Evolutionary conservation across 345 rosid species (phyloP).

Genomic region (Boechera retrofracta): DNA sequence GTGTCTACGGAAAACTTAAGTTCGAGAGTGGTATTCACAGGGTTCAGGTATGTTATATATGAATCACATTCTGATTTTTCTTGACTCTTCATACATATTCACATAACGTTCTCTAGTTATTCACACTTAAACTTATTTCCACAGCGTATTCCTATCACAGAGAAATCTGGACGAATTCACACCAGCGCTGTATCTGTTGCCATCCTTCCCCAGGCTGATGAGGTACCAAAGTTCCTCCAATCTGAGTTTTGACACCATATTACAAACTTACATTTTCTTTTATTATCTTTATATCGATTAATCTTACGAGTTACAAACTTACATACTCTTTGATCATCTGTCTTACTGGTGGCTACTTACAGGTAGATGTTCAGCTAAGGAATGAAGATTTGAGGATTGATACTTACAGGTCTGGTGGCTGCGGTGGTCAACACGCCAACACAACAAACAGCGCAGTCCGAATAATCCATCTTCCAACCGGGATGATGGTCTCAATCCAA

Average conservation of each 20-base stretch:
- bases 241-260: not conserved
- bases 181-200: constrained; percentile 97
- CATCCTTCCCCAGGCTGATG: constrained; percentile 97
- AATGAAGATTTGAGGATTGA: constrained; percentile 94
- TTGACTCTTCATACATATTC: not conserved
- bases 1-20: constrained; percentile 90
- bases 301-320: not conserved
- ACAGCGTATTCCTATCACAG: constrained; percentile 98
- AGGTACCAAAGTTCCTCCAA: constrained; percentile 55
- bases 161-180: constrained; percentile 91
- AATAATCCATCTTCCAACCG: constrained; percentile 77
- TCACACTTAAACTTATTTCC: constrained; percentile 37
- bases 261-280: not conserved
- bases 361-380: constrained; percentile 92
- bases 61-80: constrained; percentile 8
- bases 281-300: not conserved
- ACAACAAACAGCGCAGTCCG: constrained; percentile 97
- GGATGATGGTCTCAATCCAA: constrained; percentile 85
- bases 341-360: constrained; percentile 37
- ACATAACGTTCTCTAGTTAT: constrained; percentile 18
- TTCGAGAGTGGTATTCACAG: constrained; percentile 99
- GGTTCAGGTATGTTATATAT: constrained; percentile 69
- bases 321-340: constrained; percentile 10
- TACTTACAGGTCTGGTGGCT: constrained; percentile 91
- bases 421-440: constrained; percentile 90